Evolutionary conservation across 2,329 filamentous ascomycete species (phyloP), one percentile per base, ranked within the genome.

Genomic region (Fusarium floridanum): DNA sequence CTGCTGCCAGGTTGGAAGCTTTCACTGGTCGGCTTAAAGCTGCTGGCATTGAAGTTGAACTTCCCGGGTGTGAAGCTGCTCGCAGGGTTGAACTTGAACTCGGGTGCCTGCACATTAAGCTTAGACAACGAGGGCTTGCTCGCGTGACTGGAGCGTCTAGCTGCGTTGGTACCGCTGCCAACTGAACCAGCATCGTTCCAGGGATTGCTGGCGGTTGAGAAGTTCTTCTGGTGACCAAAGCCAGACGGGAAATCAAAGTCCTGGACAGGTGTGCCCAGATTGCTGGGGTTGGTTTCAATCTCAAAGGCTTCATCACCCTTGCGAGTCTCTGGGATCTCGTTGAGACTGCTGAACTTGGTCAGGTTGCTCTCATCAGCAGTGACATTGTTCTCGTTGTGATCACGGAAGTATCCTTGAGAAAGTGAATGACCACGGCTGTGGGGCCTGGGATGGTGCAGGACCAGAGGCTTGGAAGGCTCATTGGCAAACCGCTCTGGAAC

Each of bases 41-140:
- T 39, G 41, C 50, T 65, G 16, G 55, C 81, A 37, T 62, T 64
- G 27, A 78, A 77, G 56, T 69, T 71, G 60, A 75, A 78, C 41
- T 78, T 71, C 2, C 75, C 76, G 34, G 76, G 75, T 6, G 74
- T 78, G 27, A 78, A 78, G 36, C 68, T 77, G 77, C 81, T 88
- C 12, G 75, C 81, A 5, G 89, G 89, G 71, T 90, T 90, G 83
- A 96, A 96, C 77, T 92, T 94, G 86, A 98, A 98, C 79, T 97
- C 94, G 56, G 95, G 93, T 0, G 96, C 96, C 72, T 93, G 91
- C 34, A 97, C 95, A 78, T 98, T 98, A 76, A 98, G 89, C 76
- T 92, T 95, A 1, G 95, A 94, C 50, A 92, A 83, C 0, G 91
- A 95, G 4, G 91, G 86, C 77, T 93, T 94, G 80, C 91, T 92